Percentiles rank a stretch among this genome's conserved stretches.
These are phyloP conservation scores for Fusarium multiceps DNA, from an alignment of 2,329 filamentous ascomycete genomes.

Conservation along the genomic window DNA sequence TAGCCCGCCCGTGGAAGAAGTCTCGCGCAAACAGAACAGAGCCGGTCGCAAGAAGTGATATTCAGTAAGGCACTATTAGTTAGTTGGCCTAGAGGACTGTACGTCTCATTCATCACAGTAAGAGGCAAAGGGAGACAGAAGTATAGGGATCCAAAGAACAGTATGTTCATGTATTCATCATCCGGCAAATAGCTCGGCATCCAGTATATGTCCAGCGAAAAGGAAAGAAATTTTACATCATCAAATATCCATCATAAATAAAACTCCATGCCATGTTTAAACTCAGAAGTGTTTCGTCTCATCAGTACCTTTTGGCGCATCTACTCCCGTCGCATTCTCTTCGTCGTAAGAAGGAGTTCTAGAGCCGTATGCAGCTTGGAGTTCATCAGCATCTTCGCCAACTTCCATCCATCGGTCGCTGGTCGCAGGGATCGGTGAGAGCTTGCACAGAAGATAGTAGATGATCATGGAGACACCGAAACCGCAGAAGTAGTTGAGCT, in stretches of 20 bases:
- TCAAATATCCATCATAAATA: neutral
- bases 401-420: constrained; percentile 84
- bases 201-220: neutral
- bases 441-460: constrained; percentile 77
- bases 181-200: neutral
- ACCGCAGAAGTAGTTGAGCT: constrained; percentile 89
- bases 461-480: constrained; percentile 74
- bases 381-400: constrained; percentile 69
- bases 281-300: constrained; percentile 29
- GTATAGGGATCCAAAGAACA: no score
- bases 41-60: neutral
- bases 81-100: neutral
- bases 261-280: neutral
- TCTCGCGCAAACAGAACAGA: neutral
- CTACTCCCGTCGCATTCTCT: constrained; percentile 42
- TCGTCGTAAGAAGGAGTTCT: constrained; percentile 55
- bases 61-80: rapidly evolving
- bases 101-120: neutral
- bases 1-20: no score
- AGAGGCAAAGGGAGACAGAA: neutral
- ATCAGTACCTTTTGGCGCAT: constrained; percentile 14
- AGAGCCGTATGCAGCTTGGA: constrained; percentile 60
- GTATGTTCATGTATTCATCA: neutral
- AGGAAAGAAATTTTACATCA: neutral
- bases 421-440: constrained; percentile 78